These are phyloP conservation scores for Annulohypoxylon maeteangense DNA, from an alignment of 495 filamentous ascomycete species.

Conservation along the genomic window DNA sequence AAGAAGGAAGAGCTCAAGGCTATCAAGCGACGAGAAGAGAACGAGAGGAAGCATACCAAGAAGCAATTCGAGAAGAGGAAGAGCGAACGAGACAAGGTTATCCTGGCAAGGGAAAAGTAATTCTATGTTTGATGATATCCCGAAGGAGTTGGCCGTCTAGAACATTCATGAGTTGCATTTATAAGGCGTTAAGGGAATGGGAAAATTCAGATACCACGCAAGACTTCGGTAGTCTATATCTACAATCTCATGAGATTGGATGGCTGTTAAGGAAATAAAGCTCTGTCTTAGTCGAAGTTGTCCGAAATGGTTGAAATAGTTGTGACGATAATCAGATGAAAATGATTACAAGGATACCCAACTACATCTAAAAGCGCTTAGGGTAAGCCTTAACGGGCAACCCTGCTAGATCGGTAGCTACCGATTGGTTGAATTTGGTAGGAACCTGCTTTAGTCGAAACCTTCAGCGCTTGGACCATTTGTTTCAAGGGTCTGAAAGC, in stretches of 20 bases:
- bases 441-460: slow-evolving; percentile 43
- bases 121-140: neutral
- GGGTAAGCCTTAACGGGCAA: slow-evolving; percentile 13
- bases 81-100: slow-evolving; percentile 92
- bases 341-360: neutral
- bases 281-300: neutral
- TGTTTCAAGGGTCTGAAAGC: slow-evolving; percentile 43
- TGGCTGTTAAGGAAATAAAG: neutral
- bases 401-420: slow-evolving; percentile 24
- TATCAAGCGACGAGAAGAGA: slow-evolving; percentile 92
- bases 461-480: slow-evolving; percentile 37
- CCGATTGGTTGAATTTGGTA: slow-evolving; percentile 29
- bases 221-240: slow-evolving; percentile 15
- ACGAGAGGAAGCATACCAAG: slow-evolving; percentile 88
- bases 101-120: slow-evolving; percentile 81
- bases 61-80: slow-evolving; percentile 77
- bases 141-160: slow-evolving; percentile 5
- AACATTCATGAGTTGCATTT: slow-evolving; percentile 39
- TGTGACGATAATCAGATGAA: neutral
- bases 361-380: slow-evolving; percentile 9
- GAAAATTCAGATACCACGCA: slow-evolving; percentile 42
- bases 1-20: slow-evolving; percentile 88
- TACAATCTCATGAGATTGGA: slow-evolving; percentile 8
- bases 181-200: slow-evolving; percentile 41
- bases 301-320: neutral